Conservation (phyloP, 225 moss, liverwort and hornwort species). For the Pleurozium schreberi region DNA sequence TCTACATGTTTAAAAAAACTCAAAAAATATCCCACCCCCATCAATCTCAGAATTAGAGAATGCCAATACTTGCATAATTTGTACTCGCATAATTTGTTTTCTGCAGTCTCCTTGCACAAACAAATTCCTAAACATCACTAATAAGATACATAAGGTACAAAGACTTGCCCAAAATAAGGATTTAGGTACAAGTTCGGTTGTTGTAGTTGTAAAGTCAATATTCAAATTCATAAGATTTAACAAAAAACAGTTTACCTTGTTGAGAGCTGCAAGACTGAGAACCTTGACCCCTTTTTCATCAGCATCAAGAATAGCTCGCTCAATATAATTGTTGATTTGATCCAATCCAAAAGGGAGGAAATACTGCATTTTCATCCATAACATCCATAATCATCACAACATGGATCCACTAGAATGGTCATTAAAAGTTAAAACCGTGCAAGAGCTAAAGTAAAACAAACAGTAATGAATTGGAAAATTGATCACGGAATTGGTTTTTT, state of each 20-base stretch:
- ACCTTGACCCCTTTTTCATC: slow-evolving; percentile 48
- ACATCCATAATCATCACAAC: background rate
- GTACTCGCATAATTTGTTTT: too few relatives aligned
- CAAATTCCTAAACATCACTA: background rate
- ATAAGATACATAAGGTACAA: background rate
- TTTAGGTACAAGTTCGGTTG: background rate
- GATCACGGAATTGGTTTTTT: too few relatives aligned
- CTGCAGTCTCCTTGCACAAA: too few relatives aligned
- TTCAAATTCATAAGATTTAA: background rate
- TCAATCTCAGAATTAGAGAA: background rate
- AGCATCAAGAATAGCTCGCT: slow-evolving; percentile 37
- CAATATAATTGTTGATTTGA: slow-evolving; percentile 36
- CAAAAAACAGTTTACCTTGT: slow-evolving; percentile 9
- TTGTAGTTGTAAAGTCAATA: background rate
- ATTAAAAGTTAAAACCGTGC: background rate
- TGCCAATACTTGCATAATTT: background rate
- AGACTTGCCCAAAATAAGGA: background rate
- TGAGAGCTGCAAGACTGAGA: slow-evolving; percentile 55
- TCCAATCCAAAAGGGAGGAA: slow-evolving; percentile 44
- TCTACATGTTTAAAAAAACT: slow-evolving; percentile 25
- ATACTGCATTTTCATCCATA: slow-evolving; percentile 12
- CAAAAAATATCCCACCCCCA: background rate
- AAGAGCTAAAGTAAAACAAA: background rate
- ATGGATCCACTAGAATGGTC: background rate
- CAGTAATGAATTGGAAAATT: too few relatives aligned